phyloP scores from a whole-genome alignment of 306 rosid species.

The Comarum palustre region DNA sequence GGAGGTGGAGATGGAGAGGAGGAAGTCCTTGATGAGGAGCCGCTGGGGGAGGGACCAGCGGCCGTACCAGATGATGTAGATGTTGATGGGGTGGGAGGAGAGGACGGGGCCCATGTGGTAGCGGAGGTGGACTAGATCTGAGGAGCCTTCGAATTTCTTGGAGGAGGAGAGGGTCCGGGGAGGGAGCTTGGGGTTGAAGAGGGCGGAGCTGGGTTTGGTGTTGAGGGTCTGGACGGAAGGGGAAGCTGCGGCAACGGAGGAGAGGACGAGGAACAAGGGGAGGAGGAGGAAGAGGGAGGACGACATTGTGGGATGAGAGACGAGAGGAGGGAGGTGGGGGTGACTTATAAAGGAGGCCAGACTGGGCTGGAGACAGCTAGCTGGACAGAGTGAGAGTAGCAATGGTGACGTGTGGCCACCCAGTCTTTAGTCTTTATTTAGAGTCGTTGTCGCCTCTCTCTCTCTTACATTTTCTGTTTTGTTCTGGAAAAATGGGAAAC shows the following conservation, averaged over 20 bases:
- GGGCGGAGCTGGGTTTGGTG: conserved; percentile 18
- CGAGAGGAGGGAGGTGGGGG: background rate
- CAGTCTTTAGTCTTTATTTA: conserved; percentile 19
- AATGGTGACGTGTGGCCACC: conserved; percentile 51
- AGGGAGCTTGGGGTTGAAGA: conserved; percentile 67
- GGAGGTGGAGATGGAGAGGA: conserved; percentile 54
- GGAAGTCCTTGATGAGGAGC: conserved; percentile 62
- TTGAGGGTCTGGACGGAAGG: conserved; percentile 34
- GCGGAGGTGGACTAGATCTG: conserved; percentile 63
- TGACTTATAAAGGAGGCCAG: background rate
- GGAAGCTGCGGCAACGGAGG: background rate
- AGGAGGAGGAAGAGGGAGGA: background rate
- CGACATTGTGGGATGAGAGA: background rate
- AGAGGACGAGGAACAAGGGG: background rate
- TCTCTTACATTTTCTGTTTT: background rate
- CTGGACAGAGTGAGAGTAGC: conserved; percentile 2
- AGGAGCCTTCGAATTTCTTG: conserved; percentile 74
- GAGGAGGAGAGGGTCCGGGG: conserved; percentile 52
- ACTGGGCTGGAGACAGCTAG: conserved; percentile 76
- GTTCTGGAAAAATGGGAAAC: background rate
- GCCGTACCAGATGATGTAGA: conserved; percentile 90
- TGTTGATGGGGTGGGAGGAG: conserved; percentile 66
- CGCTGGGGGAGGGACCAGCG: conserved; percentile 56
- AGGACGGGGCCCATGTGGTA: conserved; percentile 98
- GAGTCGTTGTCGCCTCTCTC: conserved; percentile 7